Evolutionary conservation across 2,329 filamentous ascomycete species (phyloP).

Genomic region (Westerdykella aurantiaca): DNA sequence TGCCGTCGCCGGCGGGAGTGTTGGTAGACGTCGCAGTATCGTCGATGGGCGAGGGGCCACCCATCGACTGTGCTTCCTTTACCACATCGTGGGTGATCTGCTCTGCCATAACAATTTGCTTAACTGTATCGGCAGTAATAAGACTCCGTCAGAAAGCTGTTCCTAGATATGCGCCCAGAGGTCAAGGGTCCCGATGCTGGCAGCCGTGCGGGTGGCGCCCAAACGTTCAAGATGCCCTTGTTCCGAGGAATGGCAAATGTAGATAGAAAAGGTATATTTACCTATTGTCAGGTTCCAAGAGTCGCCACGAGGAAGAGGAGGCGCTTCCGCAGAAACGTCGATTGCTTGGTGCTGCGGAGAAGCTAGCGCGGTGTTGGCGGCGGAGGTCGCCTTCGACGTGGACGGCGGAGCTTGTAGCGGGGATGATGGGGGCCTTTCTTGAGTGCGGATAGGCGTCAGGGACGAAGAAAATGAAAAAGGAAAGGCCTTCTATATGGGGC

Average conservation of each 20-base stretch:
- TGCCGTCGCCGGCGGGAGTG: slow-evolving; percentile 49
- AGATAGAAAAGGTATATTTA: slow-evolving; percentile 32
- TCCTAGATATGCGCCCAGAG: slow-evolving; percentile 15
- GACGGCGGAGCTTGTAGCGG: not conserved
- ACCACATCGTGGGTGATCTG: slow-evolving; percentile 65
- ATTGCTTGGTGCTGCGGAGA: slow-evolving; percentile 20
- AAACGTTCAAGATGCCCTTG: slow-evolving; percentile 15
- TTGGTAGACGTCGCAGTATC: slow-evolving; percentile 57
- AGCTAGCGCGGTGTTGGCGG: slow-evolving; percentile 30
- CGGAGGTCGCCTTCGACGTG: slow-evolving; percentile 22
- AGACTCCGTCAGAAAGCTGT: slow-evolving; percentile 28
- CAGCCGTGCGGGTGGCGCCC: slow-evolving; percentile 9
- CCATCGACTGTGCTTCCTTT: slow-evolving; percentile 64
- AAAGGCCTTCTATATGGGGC: slow-evolving; percentile 8
- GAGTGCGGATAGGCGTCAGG: slow-evolving; percentile 15
- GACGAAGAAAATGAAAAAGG: slow-evolving; percentile 19
- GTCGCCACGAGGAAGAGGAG: slow-evolving; percentile 35
- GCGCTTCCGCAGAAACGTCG: slow-evolving; percentile 39
- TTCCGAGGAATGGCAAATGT: slow-evolving; percentile 12
- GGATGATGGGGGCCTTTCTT: not conserved
- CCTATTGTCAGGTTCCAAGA: slow-evolving; percentile 37
- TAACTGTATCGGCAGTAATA: slow-evolving; percentile 37
- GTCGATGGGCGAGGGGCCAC: slow-evolving; percentile 59
- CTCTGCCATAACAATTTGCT: slow-evolving; percentile 66
- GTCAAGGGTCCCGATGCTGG: slow-evolving; percentile 7